Base-by-base conservation (phyloP, 1,284 basidiomycete genomes). In the Cutaneotrichosporon cyanovorans region DNA sequence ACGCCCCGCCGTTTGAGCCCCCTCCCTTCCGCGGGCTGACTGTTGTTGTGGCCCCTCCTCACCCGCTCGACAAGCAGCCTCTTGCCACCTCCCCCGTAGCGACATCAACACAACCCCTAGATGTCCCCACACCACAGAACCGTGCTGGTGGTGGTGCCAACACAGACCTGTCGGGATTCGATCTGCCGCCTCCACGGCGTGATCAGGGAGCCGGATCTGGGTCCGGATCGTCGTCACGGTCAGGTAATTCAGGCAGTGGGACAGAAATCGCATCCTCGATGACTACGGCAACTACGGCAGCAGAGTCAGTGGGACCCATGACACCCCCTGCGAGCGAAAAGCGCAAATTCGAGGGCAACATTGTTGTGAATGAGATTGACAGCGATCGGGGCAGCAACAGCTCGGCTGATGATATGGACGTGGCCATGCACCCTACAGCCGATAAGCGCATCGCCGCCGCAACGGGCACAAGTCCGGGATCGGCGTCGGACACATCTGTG, bases 21-120 rank as follows among this genome's bases (percentile, higher is more conserved):
- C 70, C 70, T 15, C 55, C 66, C 15, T 72, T 67, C 46, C 63
- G 70, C n/a, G 70, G 70, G 2, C 51, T 72, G 7, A 57, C 55
- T 16, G 19, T 72, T 4, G 50, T 72, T 5, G 57, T 65, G 20
- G 59, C 63, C 20, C 68, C 68, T 14, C 59, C 63, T 16, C 63
- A 64, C 22, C 60, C 56, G 0, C 54, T 61, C 23, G 61, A 65
- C 47, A 47, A 43, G 21, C 47, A 34, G 14, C 35, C 36, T 15
- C 44, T 40, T 30, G 42, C 38, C 10, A 25, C 47, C 18, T 50
- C 48, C 35, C 49, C 41, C n/a, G n/a, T n/a, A 4, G 41, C 22
- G 12, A 37, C 37, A 4, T 37, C 33, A 7, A 44, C 42, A 4
- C 14, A 18, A 4, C 42, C 42, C 10, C 35, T 44, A 5, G 42